Percentiles rank a stretch among this genome's conserved stretches.
Evolutionary conservation across 176 grass and related monocot species (phyloP).

Genomic region (Musa acuminata): DNA sequence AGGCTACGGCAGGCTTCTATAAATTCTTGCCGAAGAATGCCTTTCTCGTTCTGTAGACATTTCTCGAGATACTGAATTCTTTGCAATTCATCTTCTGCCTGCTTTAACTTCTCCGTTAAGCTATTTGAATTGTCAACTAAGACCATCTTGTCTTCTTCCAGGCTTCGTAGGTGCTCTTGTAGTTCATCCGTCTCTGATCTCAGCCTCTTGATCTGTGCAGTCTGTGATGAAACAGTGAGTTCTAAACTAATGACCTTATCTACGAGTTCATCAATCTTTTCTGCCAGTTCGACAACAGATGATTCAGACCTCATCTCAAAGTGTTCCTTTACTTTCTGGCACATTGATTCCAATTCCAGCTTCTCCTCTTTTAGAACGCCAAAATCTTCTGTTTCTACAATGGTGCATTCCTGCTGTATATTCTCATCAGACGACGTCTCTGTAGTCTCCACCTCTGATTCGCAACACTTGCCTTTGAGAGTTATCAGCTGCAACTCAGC

Average conservation of each 20-base stretch:
- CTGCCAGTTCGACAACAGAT: slow-evolving; percentile 2
- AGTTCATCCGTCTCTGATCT: slow-evolving; percentile 13
- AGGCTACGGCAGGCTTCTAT: slow-evolving; percentile 9
- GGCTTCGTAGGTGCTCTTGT: not conserved
- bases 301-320: slow-evolving; percentile 13
- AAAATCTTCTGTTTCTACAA: not conserved
- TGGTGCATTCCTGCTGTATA: not conserved
- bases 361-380: not conserved
- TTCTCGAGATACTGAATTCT: slow-evolving; percentile 6
- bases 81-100: slow-evolving; percentile 4
- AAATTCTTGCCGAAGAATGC: not conserved
- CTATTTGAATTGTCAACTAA: slow-evolving; percentile 5
- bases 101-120: slow-evolving; percentile 7
- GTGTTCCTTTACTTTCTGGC: slow-evolving; percentile 11
- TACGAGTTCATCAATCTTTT: too few relatives aligned
- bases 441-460: not conserved
- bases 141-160: slow-evolving; percentile 3
- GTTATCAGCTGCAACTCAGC: not conserved
- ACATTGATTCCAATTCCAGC: not conserved
- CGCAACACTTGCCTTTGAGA: not conserved
- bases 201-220: slow-evolving; percentile 1
- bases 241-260: slow-evolving; percentile 5
- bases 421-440: not conserved
- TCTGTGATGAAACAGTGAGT: slow-evolving; percentile 17
- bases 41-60: not conserved